Evolutionary conservation across 2,329 filamentous ascomycete genomes (phyloP), one percentile per base, ranked within the genome.

Genomic region (Amauroascus verrucosus): DNA sequence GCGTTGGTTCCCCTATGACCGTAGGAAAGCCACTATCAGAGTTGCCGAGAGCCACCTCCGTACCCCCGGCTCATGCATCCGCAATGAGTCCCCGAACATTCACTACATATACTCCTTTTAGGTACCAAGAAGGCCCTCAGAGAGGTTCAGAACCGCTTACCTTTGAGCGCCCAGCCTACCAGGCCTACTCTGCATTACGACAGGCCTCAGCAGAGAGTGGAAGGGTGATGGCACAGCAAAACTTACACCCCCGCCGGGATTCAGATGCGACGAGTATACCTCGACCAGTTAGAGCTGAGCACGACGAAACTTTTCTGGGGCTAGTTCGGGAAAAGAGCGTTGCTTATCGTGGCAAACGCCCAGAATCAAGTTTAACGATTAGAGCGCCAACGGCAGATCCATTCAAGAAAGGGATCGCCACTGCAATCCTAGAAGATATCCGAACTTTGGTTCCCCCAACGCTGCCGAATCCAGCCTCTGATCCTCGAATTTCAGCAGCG

Each of bases 181-280:
- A 75, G 60, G 72, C 71, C 8, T 76, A 76, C 57, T 74, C 72
- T 20, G 72, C 69, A 28, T 59, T 75, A 54, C 69, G 73, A 18
- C 69, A 73, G 51, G 72, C 71, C 20, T 70, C 68, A 43, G 67
- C 66, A 5, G 71, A 72, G 44, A 73, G 68, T 55, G 71, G 72
- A 33, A 66, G 72, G 53, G 60, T 71, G 40, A 70, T 74, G 67
- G 64, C 68, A 37, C 66, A 69, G 45, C 63, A 63, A 16, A 52
- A 16, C 26, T 50, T 53, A 22, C 35, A 47, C 18, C 37, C 44
- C 13, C 32, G 38, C 7, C 33, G 41, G 9, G 44, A 30, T 11
- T 48, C 51, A 9, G 37, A 40, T 32, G 11, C 51, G 3, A 16
- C 43, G 26, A 35, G 37, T n/a, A 20, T 53, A 33, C 45, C 49